A percentile compares a stretch with the other conserved stretches of the same genome.
phyloP scores from a whole-genome alignment of 2,329 filamentous ascomycete genomes.

The Aspergillus intermedius region DNA sequence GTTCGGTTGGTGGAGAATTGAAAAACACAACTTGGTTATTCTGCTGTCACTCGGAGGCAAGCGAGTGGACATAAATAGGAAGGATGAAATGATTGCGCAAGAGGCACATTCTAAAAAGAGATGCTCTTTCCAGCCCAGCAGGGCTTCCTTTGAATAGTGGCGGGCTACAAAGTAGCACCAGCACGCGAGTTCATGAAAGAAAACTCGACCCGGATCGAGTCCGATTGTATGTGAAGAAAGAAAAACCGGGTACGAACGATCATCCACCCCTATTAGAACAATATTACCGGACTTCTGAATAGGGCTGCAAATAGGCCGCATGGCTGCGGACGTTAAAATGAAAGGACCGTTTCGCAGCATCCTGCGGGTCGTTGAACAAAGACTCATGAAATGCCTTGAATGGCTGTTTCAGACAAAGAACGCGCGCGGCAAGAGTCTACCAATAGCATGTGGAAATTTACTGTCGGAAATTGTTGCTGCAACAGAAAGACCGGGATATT shows the following conservation, averaged over 20 bases:
- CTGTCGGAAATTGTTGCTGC: neutral
- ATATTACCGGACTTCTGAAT: too few species aligned
- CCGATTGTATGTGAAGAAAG: too few species aligned
- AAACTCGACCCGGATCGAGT: neutral
- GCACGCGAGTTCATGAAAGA: too few species aligned
- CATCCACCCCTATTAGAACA: too few species aligned
- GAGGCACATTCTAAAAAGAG: neutral
- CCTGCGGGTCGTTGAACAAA: neutral
- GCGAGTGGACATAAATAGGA: neutral
- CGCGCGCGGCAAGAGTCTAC: neutral
- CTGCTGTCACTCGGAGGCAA: neutral
- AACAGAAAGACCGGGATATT: too few species aligned
- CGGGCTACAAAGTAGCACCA: too few species aligned
- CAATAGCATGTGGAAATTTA: neutral
- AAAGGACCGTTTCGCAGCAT: neutral
- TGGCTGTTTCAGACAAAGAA: neutral
- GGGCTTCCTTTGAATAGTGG: too few species aligned
- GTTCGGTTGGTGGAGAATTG: neutral
- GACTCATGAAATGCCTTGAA: neutral
- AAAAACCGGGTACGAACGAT: too few species aligned
- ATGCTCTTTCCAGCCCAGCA: neutral
- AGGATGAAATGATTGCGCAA: neutral
- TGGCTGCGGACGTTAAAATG: neutral
- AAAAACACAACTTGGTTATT: neutral
- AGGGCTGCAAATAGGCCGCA: neutral